Evolutionary conservation across 768 basidiomycete genomes (phyloP).

Genomic region (Russula foetens): DNA sequence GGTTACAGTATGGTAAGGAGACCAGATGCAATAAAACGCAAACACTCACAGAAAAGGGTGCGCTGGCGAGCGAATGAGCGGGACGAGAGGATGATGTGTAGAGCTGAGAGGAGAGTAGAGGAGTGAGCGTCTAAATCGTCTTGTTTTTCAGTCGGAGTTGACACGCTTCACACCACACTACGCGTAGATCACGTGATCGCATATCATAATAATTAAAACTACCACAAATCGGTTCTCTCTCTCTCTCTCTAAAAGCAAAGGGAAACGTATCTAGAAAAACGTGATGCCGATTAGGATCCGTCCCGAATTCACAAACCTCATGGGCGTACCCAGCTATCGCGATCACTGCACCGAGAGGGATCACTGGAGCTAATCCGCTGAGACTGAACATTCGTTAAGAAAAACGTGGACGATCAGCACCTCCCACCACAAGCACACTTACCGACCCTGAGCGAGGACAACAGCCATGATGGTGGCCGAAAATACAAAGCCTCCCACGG

Average conservation of each 20-base stretch:
- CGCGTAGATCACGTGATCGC: constrained; percentile 38
- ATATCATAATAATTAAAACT: neutral
- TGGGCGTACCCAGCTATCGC: constrained; percentile 60
- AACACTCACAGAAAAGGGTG: constrained; percentile 1
- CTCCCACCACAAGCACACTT: neutral
- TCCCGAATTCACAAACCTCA: neutral
- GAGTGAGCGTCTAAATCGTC: neutral
- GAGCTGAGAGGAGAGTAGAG: neutral
- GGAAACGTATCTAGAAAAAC: constrained; percentile 39
- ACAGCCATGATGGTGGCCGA: constrained; percentile 55
- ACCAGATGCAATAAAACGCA: neutral
- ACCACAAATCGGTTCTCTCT: neutral
- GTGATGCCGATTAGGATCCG: neutral
- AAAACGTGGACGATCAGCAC: neutral
- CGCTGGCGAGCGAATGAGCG: constrained; percentile 6
- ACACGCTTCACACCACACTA: constrained; percentile 28
- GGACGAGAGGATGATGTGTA: constrained; percentile 6
- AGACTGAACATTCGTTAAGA: constrained; percentile 27
- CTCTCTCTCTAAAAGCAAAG: constrained; percentile 34
- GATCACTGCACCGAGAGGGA: constrained; percentile 53
- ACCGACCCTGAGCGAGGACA: constrained; percentile 42
- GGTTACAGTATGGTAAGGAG: neutral
- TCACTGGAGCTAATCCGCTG: constrained; percentile 52
- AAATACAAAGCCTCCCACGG: constrained; percentile 48
- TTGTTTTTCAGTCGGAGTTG: constrained; percentile 37